phyloP scores from a whole-genome alignment of 495 filamentous ascomycete species.

The Amphirosellinia nigrospora region DNA sequence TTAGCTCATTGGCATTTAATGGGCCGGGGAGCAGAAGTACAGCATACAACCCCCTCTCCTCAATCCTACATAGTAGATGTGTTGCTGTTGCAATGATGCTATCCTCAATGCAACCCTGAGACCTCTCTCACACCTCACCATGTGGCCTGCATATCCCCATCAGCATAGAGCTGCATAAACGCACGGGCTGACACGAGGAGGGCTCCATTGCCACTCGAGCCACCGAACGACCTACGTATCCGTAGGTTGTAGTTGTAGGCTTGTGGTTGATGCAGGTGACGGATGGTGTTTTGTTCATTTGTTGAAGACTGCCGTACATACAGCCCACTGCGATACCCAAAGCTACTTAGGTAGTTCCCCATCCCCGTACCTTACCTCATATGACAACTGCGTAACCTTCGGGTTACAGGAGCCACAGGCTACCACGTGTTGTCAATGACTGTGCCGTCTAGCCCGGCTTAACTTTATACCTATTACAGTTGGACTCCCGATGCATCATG shows the following conservation, averaged over 20 bases:
- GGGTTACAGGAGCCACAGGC: slow-evolving; percentile 6
- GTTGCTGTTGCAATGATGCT: slow-evolving; percentile 22
- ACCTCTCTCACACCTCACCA: slow-evolving; percentile 28
- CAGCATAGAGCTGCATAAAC: slow-evolving; percentile 23
- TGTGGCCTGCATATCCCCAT: slow-evolving; percentile 26
- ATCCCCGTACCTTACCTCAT: neutral
- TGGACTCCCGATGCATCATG: neutral
- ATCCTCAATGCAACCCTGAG: slow-evolving; percentile 24
- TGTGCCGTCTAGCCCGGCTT: slow-evolving; percentile 15
- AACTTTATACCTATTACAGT: neutral
- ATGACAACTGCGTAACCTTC: slow-evolving; percentile 5
- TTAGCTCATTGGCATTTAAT: neutral
- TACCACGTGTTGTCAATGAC: slow-evolving; percentile 24
- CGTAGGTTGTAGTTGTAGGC: neutral
- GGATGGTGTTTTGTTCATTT: neutral
- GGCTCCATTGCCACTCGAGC: slow-evolving; percentile 22
- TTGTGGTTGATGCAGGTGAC: slow-evolving; percentile 2
- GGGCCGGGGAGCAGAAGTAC: neutral
- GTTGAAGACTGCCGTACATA: neutral
- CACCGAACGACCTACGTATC: neutral
- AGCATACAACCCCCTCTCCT: slow-evolving; percentile 27
- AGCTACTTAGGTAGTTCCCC: neutral
- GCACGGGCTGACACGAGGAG: slow-evolving; percentile 27
- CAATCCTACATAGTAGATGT: slow-evolving; percentile 28
- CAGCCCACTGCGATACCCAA: neutral